Percentiles rank a stretch among this genome's conserved stretches.
Evolutionary conservation across 2,329 filamentous ascomycete genomes (phyloP).

Genomic region (Calonectria pseudoturangicola): DNA sequence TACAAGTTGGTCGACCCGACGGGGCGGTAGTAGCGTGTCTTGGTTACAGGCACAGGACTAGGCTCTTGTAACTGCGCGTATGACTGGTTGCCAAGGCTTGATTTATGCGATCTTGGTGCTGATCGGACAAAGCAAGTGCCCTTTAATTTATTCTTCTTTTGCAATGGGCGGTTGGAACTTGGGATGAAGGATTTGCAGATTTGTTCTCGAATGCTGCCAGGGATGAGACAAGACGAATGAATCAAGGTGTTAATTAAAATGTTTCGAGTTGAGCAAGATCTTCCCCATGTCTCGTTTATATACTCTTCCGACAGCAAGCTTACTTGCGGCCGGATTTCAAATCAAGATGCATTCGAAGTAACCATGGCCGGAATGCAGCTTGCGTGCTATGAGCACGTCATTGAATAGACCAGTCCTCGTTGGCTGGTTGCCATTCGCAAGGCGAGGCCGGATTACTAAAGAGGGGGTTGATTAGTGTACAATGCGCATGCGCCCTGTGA

Average conservation of each 20-base stretch:
- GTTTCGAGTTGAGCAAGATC: constrained; percentile 25
- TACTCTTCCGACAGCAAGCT: constrained; percentile 37
- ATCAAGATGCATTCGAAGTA: constrained; percentile 48
- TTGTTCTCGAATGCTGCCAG: constrained; percentile 6
- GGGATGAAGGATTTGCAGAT: neutral
- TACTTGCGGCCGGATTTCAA: constrained; percentile 53
- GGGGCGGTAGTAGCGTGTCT: neutral
- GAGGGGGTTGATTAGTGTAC: constrained; percentile 48
- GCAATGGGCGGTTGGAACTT: neutral
- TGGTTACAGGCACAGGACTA: neutral
- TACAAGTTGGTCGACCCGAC: neutral
- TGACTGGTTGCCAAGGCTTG: constrained; percentile 27
- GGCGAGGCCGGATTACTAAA: constrained; percentile 53
- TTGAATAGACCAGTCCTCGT: constrained; percentile 43
- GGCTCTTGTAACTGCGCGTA: neutral
- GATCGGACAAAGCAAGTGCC: neutral
- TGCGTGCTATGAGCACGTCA: constrained; percentile 52
- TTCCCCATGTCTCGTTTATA: constrained; percentile 40
- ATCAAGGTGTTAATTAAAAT: constrained; percentile 22
- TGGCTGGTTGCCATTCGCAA: constrained; percentile 49
- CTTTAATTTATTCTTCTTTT: neutral
- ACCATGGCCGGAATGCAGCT: constrained; percentile 46
- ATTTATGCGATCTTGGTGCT: constrained; percentile 17
- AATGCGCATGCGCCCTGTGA: neutral
- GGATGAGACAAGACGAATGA: neutral